Conservation (phyloP, 306 rosid species). For the Cajanus cajan region DNA sequence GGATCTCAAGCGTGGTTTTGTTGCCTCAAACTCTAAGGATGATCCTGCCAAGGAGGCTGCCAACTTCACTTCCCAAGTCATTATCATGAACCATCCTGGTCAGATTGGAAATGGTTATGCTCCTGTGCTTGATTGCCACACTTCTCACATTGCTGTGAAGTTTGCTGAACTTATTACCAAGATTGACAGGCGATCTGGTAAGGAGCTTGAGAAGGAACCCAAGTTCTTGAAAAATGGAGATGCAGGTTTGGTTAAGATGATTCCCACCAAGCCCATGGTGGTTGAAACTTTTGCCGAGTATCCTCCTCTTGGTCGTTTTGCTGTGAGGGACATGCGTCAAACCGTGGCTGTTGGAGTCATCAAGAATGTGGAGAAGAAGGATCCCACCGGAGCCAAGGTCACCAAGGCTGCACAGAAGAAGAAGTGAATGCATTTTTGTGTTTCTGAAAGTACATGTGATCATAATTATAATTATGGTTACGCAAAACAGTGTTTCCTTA, state of each 20-base stretch:
- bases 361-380: constrained; percentile 35
- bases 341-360: constrained; percentile 35
- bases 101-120: constrained; percentile 38
- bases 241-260: constrained; percentile 34
- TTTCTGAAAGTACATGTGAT: background rate
- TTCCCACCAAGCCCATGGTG: constrained; percentile 40
- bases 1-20: constrained; percentile 35
- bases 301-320: constrained; percentile 41
- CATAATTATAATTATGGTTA: background rate
- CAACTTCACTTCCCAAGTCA: constrained; percentile 35
- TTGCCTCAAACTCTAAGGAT: constrained; percentile 38
- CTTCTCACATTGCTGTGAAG: constrained; percentile 34
- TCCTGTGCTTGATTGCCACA: constrained; percentile 38
- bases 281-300: constrained; percentile 33
- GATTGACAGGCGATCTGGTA: constrained; percentile 39
- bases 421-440: constrained; percentile 7
- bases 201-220: constrained; percentile 28
- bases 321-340: constrained; percentile 42
- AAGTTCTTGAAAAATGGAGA: constrained; percentile 34
- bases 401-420: constrained; percentile 38
- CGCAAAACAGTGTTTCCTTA: background rate
- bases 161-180: constrained; percentile 29
- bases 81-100: constrained; percentile 37
- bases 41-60: constrained; percentile 38
- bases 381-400: constrained; percentile 31